Conservation (phyloP, 108 stramenopile genomes). For the Cyclotella distinguenda region DNA sequence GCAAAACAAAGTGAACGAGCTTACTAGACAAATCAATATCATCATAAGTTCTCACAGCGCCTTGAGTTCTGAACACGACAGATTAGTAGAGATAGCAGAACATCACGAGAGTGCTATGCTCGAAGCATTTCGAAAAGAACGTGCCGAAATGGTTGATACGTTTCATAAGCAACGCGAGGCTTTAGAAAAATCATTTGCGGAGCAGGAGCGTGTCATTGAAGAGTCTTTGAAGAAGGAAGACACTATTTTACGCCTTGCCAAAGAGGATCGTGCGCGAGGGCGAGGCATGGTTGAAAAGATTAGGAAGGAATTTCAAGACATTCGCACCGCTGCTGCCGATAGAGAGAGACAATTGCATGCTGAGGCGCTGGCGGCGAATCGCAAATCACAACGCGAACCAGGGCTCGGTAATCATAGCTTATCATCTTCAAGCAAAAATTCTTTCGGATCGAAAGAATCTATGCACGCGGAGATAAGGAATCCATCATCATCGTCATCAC, state of each 20-base stretch:
- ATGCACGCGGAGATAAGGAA: constrained; percentile 11
- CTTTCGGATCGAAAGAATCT: constrained; percentile 10
- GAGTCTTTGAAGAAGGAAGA: constrained; percentile 35
- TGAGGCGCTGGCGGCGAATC: constrained; percentile 32
- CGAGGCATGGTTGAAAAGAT: constrained; percentile 38
- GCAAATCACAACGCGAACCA: constrained; percentile 19
- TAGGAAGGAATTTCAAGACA: constrained; percentile 44
- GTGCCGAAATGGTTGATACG: constrained; percentile 30
- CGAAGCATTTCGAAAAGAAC: constrained; percentile 44
- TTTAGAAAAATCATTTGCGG: constrained; percentile 42
- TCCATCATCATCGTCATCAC: constrained; percentile 8
- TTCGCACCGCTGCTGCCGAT: constrained; percentile 42
- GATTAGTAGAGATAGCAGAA: constrained; percentile 44
- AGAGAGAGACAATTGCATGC: constrained; percentile 41
- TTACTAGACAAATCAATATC: constrained; percentile 45
- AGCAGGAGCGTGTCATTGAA: constrained; percentile 47
- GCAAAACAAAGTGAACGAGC: constrained; percentile 38
- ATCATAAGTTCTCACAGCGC: constrained; percentile 52
- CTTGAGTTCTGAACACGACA: constrained; percentile 53
- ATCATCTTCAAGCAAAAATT: constrained; percentile 12
- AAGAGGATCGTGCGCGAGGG: constrained; percentile 28
- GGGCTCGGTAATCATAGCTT: constrained; percentile 8
- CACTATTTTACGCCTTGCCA: constrained; percentile 20
- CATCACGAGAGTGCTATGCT: constrained; percentile 37
- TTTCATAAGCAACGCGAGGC: constrained; percentile 43